Evolutionary conservation across 2,329 filamentous ascomycete genomes (phyloP), one percentile per base, ranked within the genome.

Genomic region (Colletotrichum cereale): DNA sequence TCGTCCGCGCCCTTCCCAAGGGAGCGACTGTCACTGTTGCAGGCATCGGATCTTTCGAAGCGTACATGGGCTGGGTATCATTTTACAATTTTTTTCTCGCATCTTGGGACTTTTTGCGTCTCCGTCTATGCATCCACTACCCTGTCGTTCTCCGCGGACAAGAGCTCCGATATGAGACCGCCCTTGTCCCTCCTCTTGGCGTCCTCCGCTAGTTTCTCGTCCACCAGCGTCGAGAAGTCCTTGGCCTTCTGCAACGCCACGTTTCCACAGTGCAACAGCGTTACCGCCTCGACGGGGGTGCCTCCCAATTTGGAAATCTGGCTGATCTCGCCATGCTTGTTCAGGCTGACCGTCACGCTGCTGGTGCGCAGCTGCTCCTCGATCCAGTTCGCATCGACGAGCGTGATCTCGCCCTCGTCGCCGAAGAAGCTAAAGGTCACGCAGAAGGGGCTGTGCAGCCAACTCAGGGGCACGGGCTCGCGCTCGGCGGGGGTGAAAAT

Each of bases 281-380:
- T 85, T 72, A 95, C 84, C 2, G 95, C 95, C 79, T 98, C 93
- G 16, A 97, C 89, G 0, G 95, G 89, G 26, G 89, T 87, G 34
- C 96, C 96, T 31, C 96, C 95, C 70, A 96, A 89, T 84, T 99
- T 99, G 38, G 95, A 92, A 72, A 98, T 89, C 81, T 97, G 94
- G 77, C 95, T 97, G 50, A 98, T 89, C 84, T 98, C 95, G 31
- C 95, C 95, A 78, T 95, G 92, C 78, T 90, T 91, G 82, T 98
- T 97, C 81, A 97, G 87, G 66, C 94, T 96, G 77, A 98, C 89
- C 8, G 93, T 93, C 76, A 93, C 89, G 80, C 91, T 91, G 67
- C 90, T 91, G 48, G 92, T 88, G 26, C 92, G 86, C 68, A 95
- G 85, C 80, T 94, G 92, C 83, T 96, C 93, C 83, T 96, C 93